Evolutionary conservation across 2,329 filamentous ascomycete genomes (phyloP).

Genomic region (Claviceps lovelessii): DNA sequence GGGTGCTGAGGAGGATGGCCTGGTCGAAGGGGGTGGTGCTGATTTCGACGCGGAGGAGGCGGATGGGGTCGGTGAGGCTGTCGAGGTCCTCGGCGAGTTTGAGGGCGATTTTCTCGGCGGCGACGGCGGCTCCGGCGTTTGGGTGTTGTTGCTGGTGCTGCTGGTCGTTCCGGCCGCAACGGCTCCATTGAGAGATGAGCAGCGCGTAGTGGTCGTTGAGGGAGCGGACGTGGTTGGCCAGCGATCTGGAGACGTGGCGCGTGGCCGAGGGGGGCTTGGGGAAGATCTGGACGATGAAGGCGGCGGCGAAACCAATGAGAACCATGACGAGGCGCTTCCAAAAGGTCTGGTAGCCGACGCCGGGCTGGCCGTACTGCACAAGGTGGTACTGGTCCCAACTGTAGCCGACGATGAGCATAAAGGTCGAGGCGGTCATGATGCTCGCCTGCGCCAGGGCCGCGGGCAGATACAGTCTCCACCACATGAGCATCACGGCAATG

Average conservation of each 20-base stretch:
- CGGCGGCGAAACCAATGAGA: conserved; percentile 28
- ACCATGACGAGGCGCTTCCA: conserved; percentile 32
- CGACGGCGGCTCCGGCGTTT: conserved; percentile 15
- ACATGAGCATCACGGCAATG: conserved; percentile 20
- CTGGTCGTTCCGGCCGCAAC: conserved; percentile 11
- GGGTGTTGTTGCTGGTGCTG: conserved; percentile 1
- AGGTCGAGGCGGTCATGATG: conserved; percentile 23
- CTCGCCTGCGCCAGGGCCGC: conserved; percentile 14
- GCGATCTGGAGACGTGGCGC: conserved; percentile 27
- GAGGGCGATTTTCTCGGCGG: conserved; percentile 16
- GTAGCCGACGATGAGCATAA: conserved; percentile 29
- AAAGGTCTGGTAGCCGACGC: conserved; percentile 32
- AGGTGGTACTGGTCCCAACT: conserved; percentile 31
- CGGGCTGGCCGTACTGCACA: conserved; percentile 29
- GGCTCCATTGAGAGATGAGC: conserved; percentile 29
- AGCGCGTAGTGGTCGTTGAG: conserved; percentile 35
- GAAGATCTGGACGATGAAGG: conserved; percentile 30
- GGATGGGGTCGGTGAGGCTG: conserved; percentile 13
- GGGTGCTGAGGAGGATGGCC: conserved; percentile 15
- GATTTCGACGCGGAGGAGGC: conserved; percentile 17
- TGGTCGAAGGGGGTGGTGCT: conserved; percentile 18
- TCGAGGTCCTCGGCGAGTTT: conserved; percentile 16
- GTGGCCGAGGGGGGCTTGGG: conserved; percentile 32
- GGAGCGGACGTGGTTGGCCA: conserved; percentile 27
- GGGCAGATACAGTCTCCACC: conserved; percentile 21